Conservation (phyloP, 306 rosid genomes). For the Medicago ruthenica region DNA sequence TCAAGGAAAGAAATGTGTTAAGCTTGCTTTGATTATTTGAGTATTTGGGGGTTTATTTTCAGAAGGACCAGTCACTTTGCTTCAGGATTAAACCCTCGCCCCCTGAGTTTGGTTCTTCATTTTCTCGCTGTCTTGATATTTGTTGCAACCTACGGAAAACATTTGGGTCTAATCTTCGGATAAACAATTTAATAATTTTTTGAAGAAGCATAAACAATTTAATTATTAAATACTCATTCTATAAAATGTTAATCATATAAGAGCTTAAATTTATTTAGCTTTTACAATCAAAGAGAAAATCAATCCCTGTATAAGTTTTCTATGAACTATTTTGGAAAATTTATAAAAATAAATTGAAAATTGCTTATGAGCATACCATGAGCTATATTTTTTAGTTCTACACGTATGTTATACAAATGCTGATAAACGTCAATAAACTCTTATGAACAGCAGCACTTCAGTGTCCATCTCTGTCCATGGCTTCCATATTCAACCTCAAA, state of each 20-base stretch:
- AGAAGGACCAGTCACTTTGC: slow-evolving; percentile 79
- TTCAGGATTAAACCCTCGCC: slow-evolving; percentile 95
- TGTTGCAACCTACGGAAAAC: slow-evolving; percentile 54
- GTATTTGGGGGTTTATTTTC: slow-evolving; percentile 88
- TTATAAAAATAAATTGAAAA: neutral
- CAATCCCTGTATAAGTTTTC: neutral
- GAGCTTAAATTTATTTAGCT: neutral
- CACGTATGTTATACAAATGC: neutral
- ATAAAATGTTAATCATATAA: neutral
- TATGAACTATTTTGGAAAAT: neutral
- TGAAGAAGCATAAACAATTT: neutral
- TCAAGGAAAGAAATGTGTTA: slow-evolving; percentile 92
- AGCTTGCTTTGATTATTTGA: slow-evolving; percentile 94
- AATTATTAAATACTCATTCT: neutral
- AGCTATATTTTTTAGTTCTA: neutral
- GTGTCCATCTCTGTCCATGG: slow-evolving; percentile 6
- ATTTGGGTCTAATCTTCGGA: neutral
- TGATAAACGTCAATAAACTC: neutral
- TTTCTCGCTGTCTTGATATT: slow-evolving; percentile 83
- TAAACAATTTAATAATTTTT: neutral
- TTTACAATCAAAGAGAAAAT: neutral
- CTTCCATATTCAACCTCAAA: slow-evolving; percentile 14
- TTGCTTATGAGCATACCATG: neutral
- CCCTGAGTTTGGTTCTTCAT: slow-evolving; percentile 86
- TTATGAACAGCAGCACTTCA: neutral